These are phyloP conservation scores for Metschnikowia noctiluminum DNA, from an alignment of 805 yeast species.

Conservation along the genomic window DNA sequence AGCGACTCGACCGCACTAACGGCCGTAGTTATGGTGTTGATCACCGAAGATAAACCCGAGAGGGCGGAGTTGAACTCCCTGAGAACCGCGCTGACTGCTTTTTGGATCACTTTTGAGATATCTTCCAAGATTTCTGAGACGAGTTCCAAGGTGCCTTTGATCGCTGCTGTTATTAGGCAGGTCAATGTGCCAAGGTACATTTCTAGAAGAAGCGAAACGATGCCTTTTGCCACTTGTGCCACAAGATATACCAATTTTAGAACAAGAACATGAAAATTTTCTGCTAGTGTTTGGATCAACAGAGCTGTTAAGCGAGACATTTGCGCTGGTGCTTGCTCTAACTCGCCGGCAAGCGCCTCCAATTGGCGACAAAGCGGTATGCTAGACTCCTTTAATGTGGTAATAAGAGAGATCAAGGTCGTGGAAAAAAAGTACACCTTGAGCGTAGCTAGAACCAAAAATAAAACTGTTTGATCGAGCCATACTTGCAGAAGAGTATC, in stretches of 20 bases:
- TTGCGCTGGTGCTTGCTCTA: slow-evolving; percentile 52
- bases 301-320: slow-evolving; percentile 53
- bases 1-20: slow-evolving; percentile 48
- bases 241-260: slow-evolving; percentile 60
- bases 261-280: slow-evolving; percentile 48
- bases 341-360: slow-evolving; percentile 30
- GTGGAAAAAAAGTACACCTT: slow-evolving; percentile 58
- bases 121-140: slow-evolving; percentile 55
- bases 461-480: slow-evolving; percentile 62
- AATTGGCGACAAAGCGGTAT: slow-evolving; percentile 44
- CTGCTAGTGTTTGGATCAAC: slow-evolving; percentile 45
- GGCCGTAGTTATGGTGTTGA: slow-evolving; percentile 54
- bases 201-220: slow-evolving; percentile 33
- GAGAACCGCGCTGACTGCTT: slow-evolving; percentile 58
- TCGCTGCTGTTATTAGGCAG: slow-evolving; percentile 71
- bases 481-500: slow-evolving; percentile 63
- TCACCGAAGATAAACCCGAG: slow-evolving; percentile 50
- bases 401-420: slow-evolving; percentile 41
- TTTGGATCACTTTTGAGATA: slow-evolving; percentile 55
- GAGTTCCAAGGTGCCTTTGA: slow-evolving; percentile 67
- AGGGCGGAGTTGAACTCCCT: slow-evolving; percentile 65
- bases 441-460: slow-evolving; percentile 51
- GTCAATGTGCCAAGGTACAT: slow-evolving; percentile 82
- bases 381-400: slow-evolving; percentile 30
- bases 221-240: slow-evolving; percentile 25